Evolutionary conservation across 257 asterid genomes (phyloP), one percentile per base, ranked within the genome.

Genomic region (Knoxia roxburghii): DNA sequence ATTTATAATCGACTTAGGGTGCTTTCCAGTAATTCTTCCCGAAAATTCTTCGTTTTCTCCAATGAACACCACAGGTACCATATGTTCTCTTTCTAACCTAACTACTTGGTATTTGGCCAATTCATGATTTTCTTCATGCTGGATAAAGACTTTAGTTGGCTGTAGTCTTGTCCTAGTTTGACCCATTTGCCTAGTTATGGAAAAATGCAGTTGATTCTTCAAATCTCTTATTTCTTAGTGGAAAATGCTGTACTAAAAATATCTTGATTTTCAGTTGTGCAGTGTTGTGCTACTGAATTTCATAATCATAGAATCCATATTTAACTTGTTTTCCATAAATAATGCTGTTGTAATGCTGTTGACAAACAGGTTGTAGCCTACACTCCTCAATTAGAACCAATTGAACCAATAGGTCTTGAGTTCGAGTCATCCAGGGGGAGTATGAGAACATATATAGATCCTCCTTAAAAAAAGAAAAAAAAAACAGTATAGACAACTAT

Each of bases 61-160:
- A 94, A 94, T 76, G 96, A 94, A 71, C 57, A 94, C 77, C 99
- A 94, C 85, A 94, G 82, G 99, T 91, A 83, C 52, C 26, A 43
- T 57, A 2, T 7, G 9, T 23, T 20, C 2, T 6, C 13, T 43
- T 13, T 26, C 23, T 12, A 6, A 35, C 24, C 14, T 4, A 14
- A 14, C 2, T 39, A 33, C n/a, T n/a, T 14, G 52, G 24, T 54
- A 18, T 26, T 24, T 20, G 10, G 20, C 40, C 29, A 60, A 4
- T 20, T 26, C 45, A 40, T 40, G 45, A 13, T 40, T 40, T 2
- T 33, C 5, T 33, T 3, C 6, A 6, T 33, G 39, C 39, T n/a
- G n/a, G n/a, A n/a, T n/a, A n/a, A n/a, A n/a, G 3, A 26, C 10
- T 35, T 50, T 66, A 10, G 13, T 21, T 65, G 17, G 23, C 13